phyloP scores from a whole-genome alignment of 768 basidiomycete genomes.

The Boletus huronensis region DNA sequence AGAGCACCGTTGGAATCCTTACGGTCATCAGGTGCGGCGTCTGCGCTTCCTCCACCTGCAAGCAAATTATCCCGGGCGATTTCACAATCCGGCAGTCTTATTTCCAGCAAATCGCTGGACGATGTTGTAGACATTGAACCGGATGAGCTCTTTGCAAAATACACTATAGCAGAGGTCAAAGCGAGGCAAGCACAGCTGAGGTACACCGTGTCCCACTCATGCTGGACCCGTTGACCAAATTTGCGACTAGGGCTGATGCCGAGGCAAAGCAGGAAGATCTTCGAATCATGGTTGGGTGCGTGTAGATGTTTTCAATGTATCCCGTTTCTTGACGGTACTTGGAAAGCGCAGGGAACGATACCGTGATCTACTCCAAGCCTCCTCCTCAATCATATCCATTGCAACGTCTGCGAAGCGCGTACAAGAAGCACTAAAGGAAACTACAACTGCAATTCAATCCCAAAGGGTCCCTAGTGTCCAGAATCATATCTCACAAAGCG shows the following conservation, averaged over 20 bases:
- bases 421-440: slow-evolving; percentile 58
- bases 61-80: slow-evolving; percentile 6
- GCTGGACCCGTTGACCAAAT: slow-evolving; percentile 2
- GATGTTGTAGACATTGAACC: slow-evolving; percentile 44
- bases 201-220: slow-evolving; percentile 35
- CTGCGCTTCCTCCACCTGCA: slow-evolving; percentile 4
- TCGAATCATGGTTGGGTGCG: slow-evolving; percentile 90
- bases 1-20: slow-evolving; percentile 10
- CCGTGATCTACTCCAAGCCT: slow-evolving; percentile 82
- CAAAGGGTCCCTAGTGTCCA: slow-evolving; percentile 45
- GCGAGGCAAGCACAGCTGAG: slow-evolving; percentile 62
- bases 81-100: slow-evolving; percentile 11
- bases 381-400: slow-evolving; percentile 78
- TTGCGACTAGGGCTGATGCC: slow-evolving; percentile 59
- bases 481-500: slow-evolving; percentile 35
- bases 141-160: slow-evolving; percentile 70
- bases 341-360: slow-evolving; percentile 83
- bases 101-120: slow-evolving; percentile 16
- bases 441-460: slow-evolving; percentile 48
- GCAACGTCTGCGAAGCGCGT: slow-evolving; percentile 66
- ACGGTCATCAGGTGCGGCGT: slow-evolving; percentile 3
- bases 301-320: slow-evolving; percentile 20
- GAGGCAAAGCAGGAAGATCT: slow-evolving; percentile 87
- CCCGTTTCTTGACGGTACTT: slow-evolving; percentile 34
- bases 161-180: slow-evolving; percentile 70